Base-by-base conservation (phyloP, 345 rosid species). In the Eutrema japonicum region DNA sequence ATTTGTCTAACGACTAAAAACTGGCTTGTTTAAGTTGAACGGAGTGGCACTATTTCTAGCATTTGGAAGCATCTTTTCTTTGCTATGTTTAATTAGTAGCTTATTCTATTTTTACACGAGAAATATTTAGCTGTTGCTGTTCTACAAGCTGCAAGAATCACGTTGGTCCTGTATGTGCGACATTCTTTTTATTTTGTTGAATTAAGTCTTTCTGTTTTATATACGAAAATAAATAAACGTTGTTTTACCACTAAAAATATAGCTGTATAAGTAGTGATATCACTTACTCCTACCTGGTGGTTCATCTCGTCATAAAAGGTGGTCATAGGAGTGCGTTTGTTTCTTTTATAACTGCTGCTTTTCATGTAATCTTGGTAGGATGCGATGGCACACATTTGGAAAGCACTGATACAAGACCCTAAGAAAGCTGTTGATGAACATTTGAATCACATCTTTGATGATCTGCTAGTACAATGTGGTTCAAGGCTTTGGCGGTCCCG, bases 381-480 rank as follows among this genome's bases (percentile, higher is more conserved):
- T 81, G 93, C 98, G 13, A 94, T 94, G 98, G 87, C 88, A 71
- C 89, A 88, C 81, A 94, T 94, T 79, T 94, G 98, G 98, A 94
- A 88, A 82, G 84, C 98, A 66, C 83, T 94, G 27, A 86, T 94
- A 48, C 86, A 86, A 8, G 97, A 94, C 56, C 85, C 96, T 30
- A 88, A 77, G 88, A 88, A 57, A 83, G 89, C 95, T 36, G 83
- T 94, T 73, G 97, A 94, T 83, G 91, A 89, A 62, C 83, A 91
- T 75, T 78, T 94, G 75, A 93, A 89, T 77, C 80, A 83, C 48
- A 94, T 94, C 76, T 62, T 91, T 43, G 93, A 91, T 79, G 98
- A 94, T 84, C 82, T 94, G 68, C 53, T 88, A 64, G 75, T 51
- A 26, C 98, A 94, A 81, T 82, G 92, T 78, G 96, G 95, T 75